These are phyloP conservation scores for Pseudocercospora pini-densiflorae DNA, from an alignment of 2,329 filamentous ascomycete species.

Conservation along the genomic window DNA sequence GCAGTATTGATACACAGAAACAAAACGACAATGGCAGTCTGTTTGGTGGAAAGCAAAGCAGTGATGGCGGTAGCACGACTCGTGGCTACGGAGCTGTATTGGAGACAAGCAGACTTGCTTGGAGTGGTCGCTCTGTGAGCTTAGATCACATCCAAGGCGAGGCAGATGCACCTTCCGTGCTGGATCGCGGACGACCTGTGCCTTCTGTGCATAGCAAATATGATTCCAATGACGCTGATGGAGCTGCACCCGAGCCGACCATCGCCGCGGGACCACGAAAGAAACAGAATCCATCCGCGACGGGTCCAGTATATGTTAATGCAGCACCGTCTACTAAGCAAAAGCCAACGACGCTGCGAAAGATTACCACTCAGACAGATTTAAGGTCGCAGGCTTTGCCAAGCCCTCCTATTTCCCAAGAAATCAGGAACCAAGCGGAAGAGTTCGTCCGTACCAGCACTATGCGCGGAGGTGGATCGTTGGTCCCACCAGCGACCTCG, in stretches of 20 bases:
- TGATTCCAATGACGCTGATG: constrained; percentile 62
- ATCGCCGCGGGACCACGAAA: constrained; percentile 77
- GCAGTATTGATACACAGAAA: constrained; percentile 30
- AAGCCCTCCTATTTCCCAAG: constrained; percentile 39
- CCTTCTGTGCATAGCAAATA: constrained; percentile 49
- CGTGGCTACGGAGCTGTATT: constrained; percentile 57
- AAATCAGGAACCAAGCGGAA: constrained; percentile 52
- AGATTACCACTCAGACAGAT: constrained; percentile 40
- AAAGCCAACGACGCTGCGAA: constrained; percentile 35
- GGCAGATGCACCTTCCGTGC: constrained; percentile 46
- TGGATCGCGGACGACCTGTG: constrained; percentile 50
- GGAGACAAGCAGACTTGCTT: constrained; percentile 60
- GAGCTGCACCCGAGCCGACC: constrained; percentile 80
- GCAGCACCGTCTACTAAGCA: constrained; percentile 24
- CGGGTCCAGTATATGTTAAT: constrained; percentile 42
- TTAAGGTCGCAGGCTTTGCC: constrained; percentile 32
- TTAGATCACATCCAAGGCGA: constrained; percentile 68
- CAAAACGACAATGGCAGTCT: constrained; percentile 16
- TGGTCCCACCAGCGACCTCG: constrained; percentile 49
- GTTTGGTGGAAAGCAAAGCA: constrained; percentile 22
- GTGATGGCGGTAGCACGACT: constrained; percentile 27
- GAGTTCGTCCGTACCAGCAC: constrained; percentile 55
- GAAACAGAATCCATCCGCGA: constrained; percentile 45
- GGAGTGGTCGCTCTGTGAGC: constrained; percentile 66
- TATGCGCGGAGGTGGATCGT: constrained; percentile 36